These are phyloP conservation scores for Penicillium sp. DNA, from an alignment of 2,329 filamentous ascomycete species.

Conservation along the genomic window DNA sequence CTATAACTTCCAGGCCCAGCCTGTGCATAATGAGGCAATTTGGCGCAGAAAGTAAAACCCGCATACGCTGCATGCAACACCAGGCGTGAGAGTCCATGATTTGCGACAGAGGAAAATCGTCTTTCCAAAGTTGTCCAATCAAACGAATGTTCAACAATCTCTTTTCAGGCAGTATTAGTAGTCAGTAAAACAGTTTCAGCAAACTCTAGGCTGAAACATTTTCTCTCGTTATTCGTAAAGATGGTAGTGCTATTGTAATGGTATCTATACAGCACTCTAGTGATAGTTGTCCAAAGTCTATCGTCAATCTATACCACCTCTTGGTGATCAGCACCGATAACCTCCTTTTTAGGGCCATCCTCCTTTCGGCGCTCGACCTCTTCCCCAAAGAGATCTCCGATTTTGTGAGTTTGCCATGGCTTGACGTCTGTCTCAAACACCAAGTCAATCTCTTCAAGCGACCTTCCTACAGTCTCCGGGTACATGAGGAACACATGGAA, in stretches of 20 bases:
- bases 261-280: background rate
- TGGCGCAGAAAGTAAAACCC: no score
- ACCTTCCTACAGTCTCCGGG: constrained; percentile 69
- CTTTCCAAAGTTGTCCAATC: no score
- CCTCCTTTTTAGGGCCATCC: constrained; percentile 1
- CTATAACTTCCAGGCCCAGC: no score
- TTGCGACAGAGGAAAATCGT: no score
- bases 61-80: no score
- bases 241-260: background rate
- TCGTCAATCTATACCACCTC: constrained; percentile 18
- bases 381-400: constrained; percentile 27
- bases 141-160: no score
- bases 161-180: no score
- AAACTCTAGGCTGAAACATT: background rate
- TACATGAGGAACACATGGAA: constrained; percentile 68
- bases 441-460: constrained; percentile 74
- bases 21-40: no score
- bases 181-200: background rate
- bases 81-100: no score
- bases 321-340: constrained; percentile 11
- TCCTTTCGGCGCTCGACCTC: constrained; percentile 25
- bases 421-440: constrained; percentile 56
- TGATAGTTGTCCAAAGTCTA: background rate
- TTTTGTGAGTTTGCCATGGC: constrained; percentile 31
- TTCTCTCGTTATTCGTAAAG: background rate